Evolutionary conservation across 2,329 filamentous ascomycete genomes (phyloP).

Genomic region (Claviceps pusilla): DNA sequence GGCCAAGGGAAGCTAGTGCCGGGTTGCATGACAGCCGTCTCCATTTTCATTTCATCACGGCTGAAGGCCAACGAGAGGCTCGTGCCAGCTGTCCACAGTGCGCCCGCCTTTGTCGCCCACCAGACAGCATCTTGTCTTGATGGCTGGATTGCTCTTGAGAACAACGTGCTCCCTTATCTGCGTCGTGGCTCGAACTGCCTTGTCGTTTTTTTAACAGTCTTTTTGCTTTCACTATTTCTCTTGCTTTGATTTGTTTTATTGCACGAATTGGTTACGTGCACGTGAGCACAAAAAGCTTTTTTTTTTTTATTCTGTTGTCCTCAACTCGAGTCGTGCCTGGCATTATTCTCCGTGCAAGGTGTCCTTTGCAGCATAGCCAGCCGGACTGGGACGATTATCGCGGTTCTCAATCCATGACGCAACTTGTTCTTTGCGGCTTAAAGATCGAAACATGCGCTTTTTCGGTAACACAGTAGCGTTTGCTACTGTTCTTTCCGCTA

Average conservation of each 20-base stretch:
- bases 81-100: constrained; percentile 1
- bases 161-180: not conserved
- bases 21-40: not conserved
- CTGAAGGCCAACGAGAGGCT: not conserved
- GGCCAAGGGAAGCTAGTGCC: not conserved
- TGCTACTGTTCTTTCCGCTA: constrained; percentile 28
- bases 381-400: not conserved
- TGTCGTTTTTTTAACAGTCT: too few relatives aligned
- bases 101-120: too few relatives aligned
- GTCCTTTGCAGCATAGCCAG: constrained; percentile 1
- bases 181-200: not conserved
- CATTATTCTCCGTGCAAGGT: not conserved
- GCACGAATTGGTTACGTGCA: not conserved
- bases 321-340: not conserved
- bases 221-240: not conserved
- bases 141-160: not conserved
- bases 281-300: not conserved
- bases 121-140: not conserved
- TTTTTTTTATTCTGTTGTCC: not conserved
- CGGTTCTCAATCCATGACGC: not conserved
- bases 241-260: not conserved
- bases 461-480: constrained; percentile 15
- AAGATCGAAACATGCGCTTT: constrained; percentile 2
- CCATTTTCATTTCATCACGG: not conserved
- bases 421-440: not conserved